phyloP scores from a whole-genome alignment of 768 basidiomycete species.

The Galerina sulciceps region DNA sequence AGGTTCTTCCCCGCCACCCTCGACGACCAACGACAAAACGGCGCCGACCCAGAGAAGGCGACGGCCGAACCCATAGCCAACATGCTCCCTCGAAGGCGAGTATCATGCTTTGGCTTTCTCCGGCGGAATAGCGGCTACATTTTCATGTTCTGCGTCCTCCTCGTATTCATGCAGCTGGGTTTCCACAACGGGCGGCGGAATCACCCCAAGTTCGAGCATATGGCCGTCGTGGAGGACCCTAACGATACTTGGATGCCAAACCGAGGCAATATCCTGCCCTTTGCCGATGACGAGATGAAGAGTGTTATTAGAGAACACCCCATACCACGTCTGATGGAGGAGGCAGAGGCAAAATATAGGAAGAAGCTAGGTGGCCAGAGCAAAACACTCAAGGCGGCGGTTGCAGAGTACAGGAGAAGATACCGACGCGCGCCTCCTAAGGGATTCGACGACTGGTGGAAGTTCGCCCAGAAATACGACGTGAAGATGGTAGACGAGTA shows the following conservation, averaged over 20 bases:
- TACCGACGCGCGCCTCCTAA: constrained; percentile 82
- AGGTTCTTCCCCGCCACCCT: background rate
- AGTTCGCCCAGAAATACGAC: constrained; percentile 71
- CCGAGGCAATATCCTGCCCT: constrained; percentile 17
- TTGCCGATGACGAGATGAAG: constrained; percentile 21
- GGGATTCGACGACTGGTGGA: constrained; percentile 93
- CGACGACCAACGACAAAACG: background rate
- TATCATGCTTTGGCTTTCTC: constrained; percentile 19
- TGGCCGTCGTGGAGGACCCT: constrained; percentile 18
- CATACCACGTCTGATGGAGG: constrained; percentile 81
- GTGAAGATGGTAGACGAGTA: constrained; percentile 91
- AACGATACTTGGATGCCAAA: constrained; percentile 25
- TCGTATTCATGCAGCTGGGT: constrained; percentile 56
- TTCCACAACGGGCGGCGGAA: constrained; percentile 43
- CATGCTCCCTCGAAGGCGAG: constrained; percentile 23
- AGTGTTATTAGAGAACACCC: constrained; percentile 58
- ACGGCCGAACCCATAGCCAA: constrained; percentile 6
- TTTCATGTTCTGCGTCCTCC: constrained; percentile 44
- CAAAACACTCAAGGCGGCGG: constrained; percentile 77
- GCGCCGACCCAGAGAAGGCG: constrained; percentile 1
- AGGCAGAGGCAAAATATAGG: constrained; percentile 78
- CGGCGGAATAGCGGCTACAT: constrained; percentile 39
- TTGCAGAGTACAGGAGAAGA: constrained; percentile 77
- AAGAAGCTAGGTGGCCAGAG: constrained; percentile 75
- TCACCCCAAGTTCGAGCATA: constrained; percentile 19